Evolutionary conservation across 2,329 filamentous ascomycete genomes (phyloP).

Genomic region (Incumbomyces lentus): DNA sequence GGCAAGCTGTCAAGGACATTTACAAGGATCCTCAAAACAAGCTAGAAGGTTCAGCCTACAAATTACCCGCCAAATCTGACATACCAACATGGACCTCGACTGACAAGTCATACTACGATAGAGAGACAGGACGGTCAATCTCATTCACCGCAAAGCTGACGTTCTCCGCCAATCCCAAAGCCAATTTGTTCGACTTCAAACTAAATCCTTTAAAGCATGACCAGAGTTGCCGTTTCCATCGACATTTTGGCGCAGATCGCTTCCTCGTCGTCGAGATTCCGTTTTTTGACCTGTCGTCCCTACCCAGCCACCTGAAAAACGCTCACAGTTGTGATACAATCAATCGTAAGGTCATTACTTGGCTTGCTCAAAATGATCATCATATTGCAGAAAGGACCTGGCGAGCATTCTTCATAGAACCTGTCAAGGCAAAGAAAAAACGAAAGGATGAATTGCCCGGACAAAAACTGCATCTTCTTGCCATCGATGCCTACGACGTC

Average conservation of each 20-base stretch:
- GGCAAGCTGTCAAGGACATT: constrained; percentile 1
- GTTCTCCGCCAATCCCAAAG: constrained; percentile 26
- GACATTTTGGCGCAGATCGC: constrained; percentile 37
- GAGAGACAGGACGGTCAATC: constrained; percentile 25
- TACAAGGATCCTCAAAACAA: background rate
- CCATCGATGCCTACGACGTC: constrained; percentile 31
- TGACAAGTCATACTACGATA: constrained; percentile 8
- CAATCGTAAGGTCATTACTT: constrained; percentile 28
- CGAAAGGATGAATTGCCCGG: constrained; percentile 9
- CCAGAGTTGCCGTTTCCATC: constrained; percentile 34
- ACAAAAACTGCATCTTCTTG: constrained; percentile 33
- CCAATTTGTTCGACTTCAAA: constrained; percentile 29
- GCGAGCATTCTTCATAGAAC: constrained; percentile 35
- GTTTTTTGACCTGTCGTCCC: constrained; percentile 8
- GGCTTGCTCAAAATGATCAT: constrained; percentile 31
- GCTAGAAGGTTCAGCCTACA: background rate
- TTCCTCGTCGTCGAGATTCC: constrained; percentile 34
- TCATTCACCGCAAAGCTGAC: constrained; percentile 32
- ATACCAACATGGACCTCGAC: background rate
- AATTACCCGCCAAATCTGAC: background rate
- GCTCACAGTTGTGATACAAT: constrained; percentile 13
- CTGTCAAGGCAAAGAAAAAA: constrained; percentile 27
- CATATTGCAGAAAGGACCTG: constrained; percentile 34
- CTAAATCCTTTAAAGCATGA: constrained; percentile 34
- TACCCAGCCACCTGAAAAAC: constrained; percentile 7